Conservation (phyloP, 163 green algal genomes). For the Chloromonas sp. region DNA sequence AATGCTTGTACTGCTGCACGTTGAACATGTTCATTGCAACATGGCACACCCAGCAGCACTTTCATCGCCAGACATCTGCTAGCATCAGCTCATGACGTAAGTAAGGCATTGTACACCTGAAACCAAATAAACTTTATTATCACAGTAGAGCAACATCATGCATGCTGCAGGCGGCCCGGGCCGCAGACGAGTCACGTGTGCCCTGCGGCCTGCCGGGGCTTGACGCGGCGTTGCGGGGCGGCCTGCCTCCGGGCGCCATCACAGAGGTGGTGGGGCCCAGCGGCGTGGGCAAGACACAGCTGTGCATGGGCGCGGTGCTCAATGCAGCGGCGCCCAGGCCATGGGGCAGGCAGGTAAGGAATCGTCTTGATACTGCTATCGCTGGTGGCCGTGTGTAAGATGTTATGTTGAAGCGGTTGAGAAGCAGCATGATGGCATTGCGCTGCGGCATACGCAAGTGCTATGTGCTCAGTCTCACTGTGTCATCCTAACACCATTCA, state of each 20-base stretch:
- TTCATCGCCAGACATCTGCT: too few species aligned
- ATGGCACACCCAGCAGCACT: conserved; percentile 2
- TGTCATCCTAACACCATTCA: too few species aligned
- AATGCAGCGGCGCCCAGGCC: neutral
- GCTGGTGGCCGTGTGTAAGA: neutral
- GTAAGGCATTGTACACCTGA: too few species aligned
- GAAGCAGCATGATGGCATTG: too few species aligned
- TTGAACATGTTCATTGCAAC: neutral
- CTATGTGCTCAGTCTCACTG: too few species aligned
- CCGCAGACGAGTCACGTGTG: conserved; percentile 9
- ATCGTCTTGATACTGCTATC: too few species aligned
- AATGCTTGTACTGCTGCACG: too few species aligned
- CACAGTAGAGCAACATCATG: too few species aligned
- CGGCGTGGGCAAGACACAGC: conserved; percentile 72
- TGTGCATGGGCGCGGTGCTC: conserved; percentile 55
- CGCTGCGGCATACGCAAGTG: too few species aligned
- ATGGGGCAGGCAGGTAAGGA: neutral
- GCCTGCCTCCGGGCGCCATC: conserved; percentile 62
- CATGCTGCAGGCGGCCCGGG: neutral
- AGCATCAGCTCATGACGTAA: too few species aligned
- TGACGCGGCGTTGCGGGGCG: conserved; percentile 57
- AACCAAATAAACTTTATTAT: too few species aligned
- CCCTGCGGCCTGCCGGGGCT: conserved; percentile 37
- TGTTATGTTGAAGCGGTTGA: too few species aligned
- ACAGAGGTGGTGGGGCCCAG: conserved; percentile 80